phyloP scores from a whole-genome alignment of 805 yeast species.

The Komagataella populi region DNA sequence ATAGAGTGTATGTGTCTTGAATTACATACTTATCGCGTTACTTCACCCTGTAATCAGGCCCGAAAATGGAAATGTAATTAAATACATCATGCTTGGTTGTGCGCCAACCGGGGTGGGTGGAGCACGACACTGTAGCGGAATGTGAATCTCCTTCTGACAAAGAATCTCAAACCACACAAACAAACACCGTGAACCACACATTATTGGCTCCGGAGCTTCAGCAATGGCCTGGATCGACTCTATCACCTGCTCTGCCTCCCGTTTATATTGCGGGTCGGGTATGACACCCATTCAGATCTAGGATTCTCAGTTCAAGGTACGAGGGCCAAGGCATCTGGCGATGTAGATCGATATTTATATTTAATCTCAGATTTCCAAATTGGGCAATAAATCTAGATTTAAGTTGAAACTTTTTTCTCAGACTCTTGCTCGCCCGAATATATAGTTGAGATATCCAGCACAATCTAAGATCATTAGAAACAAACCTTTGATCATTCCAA shows the following conservation, averaged over 20 bases:
- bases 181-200: too few relatives aligned
- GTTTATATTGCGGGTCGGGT: too few relatives aligned
- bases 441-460: background rate
- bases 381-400: background rate
- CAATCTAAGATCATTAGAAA: background rate
- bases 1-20: too few relatives aligned
- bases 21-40: background rate
- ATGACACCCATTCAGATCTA: too few relatives aligned
- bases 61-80: background rate
- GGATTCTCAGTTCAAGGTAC: too few relatives aligned
- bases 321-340: too few relatives aligned
- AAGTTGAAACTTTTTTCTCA: background rate
- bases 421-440: background rate
- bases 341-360: background rate
- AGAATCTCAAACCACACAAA: too few relatives aligned
- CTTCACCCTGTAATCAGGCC: background rate
- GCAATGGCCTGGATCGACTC: too few relatives aligned
- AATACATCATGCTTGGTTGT: background rate
- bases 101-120: background rate
- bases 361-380: background rate
- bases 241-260: too few relatives aligned
- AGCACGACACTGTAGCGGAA: background rate
- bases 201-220: too few relatives aligned
- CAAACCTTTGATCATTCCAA: background rate
- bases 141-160: too few relatives aligned